Evolutionary conservation across 139 green algal genomes (phyloP).

Genomic region (Pleodorina starrii): DNA sequence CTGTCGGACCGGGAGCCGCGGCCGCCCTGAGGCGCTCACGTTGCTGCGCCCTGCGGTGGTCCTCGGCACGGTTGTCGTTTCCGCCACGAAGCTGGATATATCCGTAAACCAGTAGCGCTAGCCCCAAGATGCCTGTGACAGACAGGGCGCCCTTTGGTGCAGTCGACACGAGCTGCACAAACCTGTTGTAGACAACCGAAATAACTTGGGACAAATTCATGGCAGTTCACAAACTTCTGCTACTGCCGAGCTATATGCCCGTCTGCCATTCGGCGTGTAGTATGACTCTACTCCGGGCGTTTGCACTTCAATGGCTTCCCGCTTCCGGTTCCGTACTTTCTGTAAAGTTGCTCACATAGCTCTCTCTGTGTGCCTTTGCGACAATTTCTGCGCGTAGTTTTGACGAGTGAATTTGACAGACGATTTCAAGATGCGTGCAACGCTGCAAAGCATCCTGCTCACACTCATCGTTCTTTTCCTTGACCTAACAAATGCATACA

Average conservation of each 20-base stretch:
- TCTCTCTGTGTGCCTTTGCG: no score
- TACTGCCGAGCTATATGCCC: not conserved
- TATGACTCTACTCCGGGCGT: not conserved
- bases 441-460: not conserved
- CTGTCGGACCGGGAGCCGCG: not conserved
- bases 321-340: not conserved
- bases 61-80: not conserved
- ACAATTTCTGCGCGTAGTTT: no score
- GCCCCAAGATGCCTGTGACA: conserved; percentile 74
- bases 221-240: not conserved
- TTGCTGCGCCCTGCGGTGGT: not conserved
- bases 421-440: not conserved
- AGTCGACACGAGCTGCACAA: conserved; percentile 45
- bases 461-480: no score
- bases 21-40: not conserved
- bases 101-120: conserved; percentile 69
- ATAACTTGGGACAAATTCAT: conserved; percentile 36
- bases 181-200: conserved; percentile 35
- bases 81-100: conserved; percentile 59
- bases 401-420: not conserved
- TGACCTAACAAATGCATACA: conserved; percentile 4
- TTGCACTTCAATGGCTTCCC: no score
- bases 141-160: conserved; percentile 56
- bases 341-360: no score
- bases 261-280: not conserved